These are phyloP conservation scores for Isatis tinctoria DNA, from an alignment of 345 rosid species.

Conservation along the genomic window DNA sequence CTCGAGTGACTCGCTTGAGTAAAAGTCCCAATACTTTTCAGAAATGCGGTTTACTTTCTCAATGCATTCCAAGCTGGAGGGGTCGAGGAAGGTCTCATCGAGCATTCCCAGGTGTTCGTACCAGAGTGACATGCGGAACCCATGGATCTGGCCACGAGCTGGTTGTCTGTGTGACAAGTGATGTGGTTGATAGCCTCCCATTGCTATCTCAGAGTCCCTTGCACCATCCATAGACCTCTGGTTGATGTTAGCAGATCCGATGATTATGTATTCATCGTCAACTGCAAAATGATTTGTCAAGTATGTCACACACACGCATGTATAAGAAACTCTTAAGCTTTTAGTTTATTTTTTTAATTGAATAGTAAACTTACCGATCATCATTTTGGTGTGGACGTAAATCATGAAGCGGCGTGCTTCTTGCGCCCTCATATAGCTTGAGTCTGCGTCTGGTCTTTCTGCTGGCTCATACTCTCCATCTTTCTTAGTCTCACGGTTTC, in stretches of 20 bases:
- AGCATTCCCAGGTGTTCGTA: constrained; percentile 97
- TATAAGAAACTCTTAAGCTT: neutral
- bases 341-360: neutral
- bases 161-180: constrained; percentile 78
- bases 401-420: constrained; percentile 86
- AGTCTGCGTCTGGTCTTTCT: constrained; percentile 65
- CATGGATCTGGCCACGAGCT: constrained; percentile 91
- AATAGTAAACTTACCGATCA: constrained; percentile 64
- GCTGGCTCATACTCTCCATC: constrained; percentile 90
- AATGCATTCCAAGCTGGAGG: constrained; percentile 68
- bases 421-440: constrained; percentile 59
- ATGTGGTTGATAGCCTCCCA: constrained; percentile 96
- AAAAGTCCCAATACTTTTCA: constrained; percentile 88
- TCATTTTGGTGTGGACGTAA: constrained; percentile 96
- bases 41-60: constrained; percentile 69
- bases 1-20: constrained; percentile 70
- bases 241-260: constrained; percentile 99
- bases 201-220: constrained; percentile 96
- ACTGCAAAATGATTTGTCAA: constrained; percentile 44
- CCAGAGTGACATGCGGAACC: constrained; percentile 96
- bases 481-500: constrained; percentile 88
- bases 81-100: constrained; percentile 63
- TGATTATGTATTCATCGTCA: constrained; percentile 90
- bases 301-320: neutral
- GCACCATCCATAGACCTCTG: constrained; percentile 99